Conservation (phyloP, 306 rosid species). For the Quercus berberidifolia region DNA sequence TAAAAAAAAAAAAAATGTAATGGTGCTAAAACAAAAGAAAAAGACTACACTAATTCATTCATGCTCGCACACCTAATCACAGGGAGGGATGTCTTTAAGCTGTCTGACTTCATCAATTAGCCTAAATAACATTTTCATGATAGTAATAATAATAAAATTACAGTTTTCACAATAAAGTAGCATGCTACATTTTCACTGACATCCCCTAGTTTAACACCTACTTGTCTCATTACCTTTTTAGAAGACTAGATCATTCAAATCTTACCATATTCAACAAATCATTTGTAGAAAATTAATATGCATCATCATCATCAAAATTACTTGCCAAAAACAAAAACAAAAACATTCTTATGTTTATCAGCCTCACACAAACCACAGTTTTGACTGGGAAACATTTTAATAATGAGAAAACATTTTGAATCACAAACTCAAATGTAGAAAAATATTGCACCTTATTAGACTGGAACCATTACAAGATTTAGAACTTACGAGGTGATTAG, state of each 20-base stretch:
- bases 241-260: neutral
- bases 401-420: neutral
- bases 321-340: neutral
- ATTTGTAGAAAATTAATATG: neutral
- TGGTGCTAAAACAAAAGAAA: neutral
- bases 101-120: neutral
- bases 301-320: neutral
- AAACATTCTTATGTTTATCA: constrained; percentile 4
- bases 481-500: constrained; percentile 87
- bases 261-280: neutral
- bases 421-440: neutral
- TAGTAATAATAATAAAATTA: too few species aligned
- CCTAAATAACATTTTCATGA: neutral
- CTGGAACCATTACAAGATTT: constrained; percentile 7
- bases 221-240: neutral
- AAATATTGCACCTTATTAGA: neutral
- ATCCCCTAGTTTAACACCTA: too few species aligned
- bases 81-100: neutral
- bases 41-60: neutral
- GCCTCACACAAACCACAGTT: constrained; percentile 1
- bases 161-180: too few species aligned
- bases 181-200: too few species aligned
- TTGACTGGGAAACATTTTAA: constrained; percentile 1
- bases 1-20: neutral
- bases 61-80: neutral